phyloP scores from a whole-genome alignment of 352 stramenopile genomes.

The Thraustotheca clavata region DNA sequence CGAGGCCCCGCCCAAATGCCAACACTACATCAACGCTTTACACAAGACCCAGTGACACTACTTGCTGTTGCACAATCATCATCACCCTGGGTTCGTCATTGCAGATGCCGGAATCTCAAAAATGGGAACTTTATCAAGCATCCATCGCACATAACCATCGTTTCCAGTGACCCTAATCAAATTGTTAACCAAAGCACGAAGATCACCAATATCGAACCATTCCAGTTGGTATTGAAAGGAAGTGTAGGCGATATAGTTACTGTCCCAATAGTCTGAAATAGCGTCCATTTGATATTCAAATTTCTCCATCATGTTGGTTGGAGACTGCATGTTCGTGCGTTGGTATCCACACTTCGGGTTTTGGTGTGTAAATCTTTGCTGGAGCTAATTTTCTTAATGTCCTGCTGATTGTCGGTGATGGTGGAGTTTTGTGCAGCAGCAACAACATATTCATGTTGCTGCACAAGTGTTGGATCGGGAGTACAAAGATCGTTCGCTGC shows the following conservation, averaged over 20 bases:
- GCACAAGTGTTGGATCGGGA: slow-evolving; percentile 26
- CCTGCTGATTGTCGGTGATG: slow-evolving; percentile 36
- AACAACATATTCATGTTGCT: slow-evolving; percentile 29
- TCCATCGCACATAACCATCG: slow-evolving; percentile 60
- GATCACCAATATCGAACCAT: slow-evolving; percentile 26
- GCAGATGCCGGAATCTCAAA: slow-evolving; percentile 52
- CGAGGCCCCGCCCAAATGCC: background rate
- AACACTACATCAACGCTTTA: background rate
- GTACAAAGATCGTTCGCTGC: slow-evolving; percentile 25
- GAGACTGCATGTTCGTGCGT: slow-evolving; percentile 21
- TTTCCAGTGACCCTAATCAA: slow-evolving; percentile 56
- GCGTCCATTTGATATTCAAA: slow-evolving; percentile 58
- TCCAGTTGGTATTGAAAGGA: slow-evolving; percentile 44
- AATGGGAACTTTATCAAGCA: slow-evolving; percentile 43
- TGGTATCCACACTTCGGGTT: slow-evolving; percentile 32
- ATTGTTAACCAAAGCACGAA: slow-evolving; percentile 29
- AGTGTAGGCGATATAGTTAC: slow-evolving; percentile 45
- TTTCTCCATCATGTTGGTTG: slow-evolving; percentile 33
- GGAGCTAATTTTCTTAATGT: slow-evolving; percentile 28
- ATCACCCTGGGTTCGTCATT: slow-evolving; percentile 40
- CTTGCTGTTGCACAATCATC: slow-evolving; percentile 23
- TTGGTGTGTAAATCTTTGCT: slow-evolving; percentile 37
- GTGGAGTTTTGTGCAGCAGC: background rate
- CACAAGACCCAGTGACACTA: background rate
- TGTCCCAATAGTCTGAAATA: slow-evolving; percentile 50